These are phyloP conservation scores for Geranium brycei DNA, from an alignment of 345 rosid species.

Conservation along the genomic window DNA sequence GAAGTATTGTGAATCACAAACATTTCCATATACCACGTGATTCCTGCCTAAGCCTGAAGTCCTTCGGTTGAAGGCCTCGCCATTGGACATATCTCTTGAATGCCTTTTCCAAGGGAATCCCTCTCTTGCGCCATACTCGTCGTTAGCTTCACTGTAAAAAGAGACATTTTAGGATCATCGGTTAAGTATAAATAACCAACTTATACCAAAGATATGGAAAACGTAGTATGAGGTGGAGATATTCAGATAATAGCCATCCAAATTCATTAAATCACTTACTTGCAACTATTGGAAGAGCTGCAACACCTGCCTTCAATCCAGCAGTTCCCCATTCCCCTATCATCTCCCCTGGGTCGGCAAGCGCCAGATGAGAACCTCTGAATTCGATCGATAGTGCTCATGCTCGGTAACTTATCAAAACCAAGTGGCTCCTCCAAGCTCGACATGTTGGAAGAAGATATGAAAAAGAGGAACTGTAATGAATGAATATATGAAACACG, in stretches of 20 bases:
- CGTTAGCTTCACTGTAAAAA: conserved; percentile 49
- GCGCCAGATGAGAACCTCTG: conserved; percentile 80
- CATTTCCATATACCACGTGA: conserved; percentile 18
- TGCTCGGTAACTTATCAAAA: conserved; percentile 81
- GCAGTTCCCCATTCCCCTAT: conserved; percentile 59
- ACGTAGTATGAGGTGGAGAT: too few species aligned
- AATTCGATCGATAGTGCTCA: conserved; percentile 70
- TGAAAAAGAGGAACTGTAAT: not conserved
- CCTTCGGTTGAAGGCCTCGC: conserved; percentile 31
- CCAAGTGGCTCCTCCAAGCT: conserved; percentile 91
- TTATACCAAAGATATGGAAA: not conserved
- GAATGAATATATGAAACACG: too few species aligned
- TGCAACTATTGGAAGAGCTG: conserved; percentile 63
- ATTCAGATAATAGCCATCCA: too few species aligned
- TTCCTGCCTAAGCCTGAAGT: conserved; percentile 30
- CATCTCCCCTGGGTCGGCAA: conserved; percentile 61
- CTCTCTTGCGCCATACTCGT: conserved; percentile 30
- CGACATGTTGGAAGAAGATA: conserved; percentile 46
- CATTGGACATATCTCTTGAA: conserved; percentile 34
- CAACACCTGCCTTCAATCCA: conserved; percentile 82
- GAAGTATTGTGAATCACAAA: conserved; percentile 29
- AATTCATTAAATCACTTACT: conserved; percentile 13
- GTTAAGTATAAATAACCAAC: not conserved
- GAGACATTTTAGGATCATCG: not conserved
- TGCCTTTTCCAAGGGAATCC: conserved; percentile 77